Evolutionary conservation across 2,329 filamentous ascomycete species (phyloP).

Genomic region (Xylariaceae sp.): DNA sequence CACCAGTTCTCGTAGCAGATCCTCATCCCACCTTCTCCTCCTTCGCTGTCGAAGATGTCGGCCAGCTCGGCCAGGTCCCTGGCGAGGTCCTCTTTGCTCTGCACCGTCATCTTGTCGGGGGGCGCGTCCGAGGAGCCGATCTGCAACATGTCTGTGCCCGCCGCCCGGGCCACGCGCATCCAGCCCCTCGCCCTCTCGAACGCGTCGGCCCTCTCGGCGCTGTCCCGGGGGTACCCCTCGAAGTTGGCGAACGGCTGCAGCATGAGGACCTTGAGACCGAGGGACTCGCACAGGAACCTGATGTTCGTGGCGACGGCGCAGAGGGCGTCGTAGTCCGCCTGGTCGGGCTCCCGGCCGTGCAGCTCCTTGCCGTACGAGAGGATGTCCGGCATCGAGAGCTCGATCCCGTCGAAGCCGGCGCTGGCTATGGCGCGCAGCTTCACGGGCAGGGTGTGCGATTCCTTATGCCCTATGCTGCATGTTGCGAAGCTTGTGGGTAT

Average conservation of each 20-base stretch:
- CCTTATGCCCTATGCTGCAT: slow-evolving; percentile 29
- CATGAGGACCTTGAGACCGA: slow-evolving; percentile 59
- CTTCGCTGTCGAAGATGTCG: slow-evolving; percentile 52
- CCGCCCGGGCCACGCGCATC: slow-evolving; percentile 65
- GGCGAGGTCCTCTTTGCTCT: background rate
- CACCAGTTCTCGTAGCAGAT: slow-evolving; percentile 80
- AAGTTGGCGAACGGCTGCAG: slow-evolving; percentile 73
- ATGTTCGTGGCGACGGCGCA: slow-evolving; percentile 50
- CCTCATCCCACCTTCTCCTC: slow-evolving; percentile 54
- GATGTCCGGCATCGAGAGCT: slow-evolving; percentile 71
- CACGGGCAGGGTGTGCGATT: slow-evolving; percentile 47
- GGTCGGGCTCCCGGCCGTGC: slow-evolving; percentile 44
- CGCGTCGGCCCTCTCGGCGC: slow-evolving; percentile 53
- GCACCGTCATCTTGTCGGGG: slow-evolving; percentile 44
- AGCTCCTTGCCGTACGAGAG: slow-evolving; percentile 51
- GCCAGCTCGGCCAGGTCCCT: slow-evolving; percentile 58
- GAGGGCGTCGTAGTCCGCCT: slow-evolving; percentile 56
- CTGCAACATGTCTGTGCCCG: slow-evolving; percentile 66
- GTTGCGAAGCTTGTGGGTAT: slow-evolving; percentile 29
- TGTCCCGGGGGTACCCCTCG: slow-evolving; percentile 63
- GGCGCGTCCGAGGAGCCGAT: slow-evolving; percentile 59
- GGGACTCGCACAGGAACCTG: slow-evolving; percentile 46
- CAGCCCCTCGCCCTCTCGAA: slow-evolving; percentile 60
- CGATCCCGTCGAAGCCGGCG: slow-evolving; percentile 58
- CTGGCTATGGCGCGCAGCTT: slow-evolving; percentile 58